Base-by-base conservation (phyloP, 2,329 filamentous ascomycete species). In the Cytospora chrysosperma region DNA sequence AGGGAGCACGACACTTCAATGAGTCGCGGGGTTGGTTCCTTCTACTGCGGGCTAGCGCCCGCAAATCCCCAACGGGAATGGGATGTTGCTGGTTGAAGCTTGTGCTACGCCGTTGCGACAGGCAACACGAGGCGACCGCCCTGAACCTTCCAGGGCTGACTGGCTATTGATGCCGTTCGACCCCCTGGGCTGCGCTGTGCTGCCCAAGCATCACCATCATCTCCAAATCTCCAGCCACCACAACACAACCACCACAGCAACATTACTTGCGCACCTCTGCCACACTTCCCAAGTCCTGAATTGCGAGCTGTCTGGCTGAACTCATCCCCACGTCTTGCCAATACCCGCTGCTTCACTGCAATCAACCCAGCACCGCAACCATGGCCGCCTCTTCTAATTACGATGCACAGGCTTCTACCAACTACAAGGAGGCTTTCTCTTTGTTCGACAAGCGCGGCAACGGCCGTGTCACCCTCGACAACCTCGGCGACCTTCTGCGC, bases 351-450 rank as follows among this genome's bases (percentile, higher is more conserved):
- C 37, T 56, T 37, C 40, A 34, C 19, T 24, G 50, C 30, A 40
- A 12, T n/a, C 26, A 40, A 8, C 19, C 15, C 26, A 4, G 27
- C 30, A 47, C 26, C 50, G 34, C 32, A 59, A 53, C 21, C 32
- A 26, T 58, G 57, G n/a, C 62, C 43, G 70, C 78, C 72, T 80
- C 82, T 83, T 83, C 84, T 74, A 74, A 80, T 66, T 80, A 75
- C 71, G 81, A 83, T 67, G 73, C 78, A 54, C 85, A 89, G 86
- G 86, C 86, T 77, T 88, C 85, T 67, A 98, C 94, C 82, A 98
- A 99, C 89, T 99, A 98, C 92, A 98, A 98, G 85, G 95, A 99
- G 89, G 95, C 95, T 71, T 99, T 99, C 81, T 93, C 93, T 73
- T 91, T 99, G 77, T 99, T 98, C 84, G 95, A 99, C 85, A 98